phyloP scores from a whole-genome alignment of 1,284 basidiomycete species.

The Tilletia indica region DNA sequence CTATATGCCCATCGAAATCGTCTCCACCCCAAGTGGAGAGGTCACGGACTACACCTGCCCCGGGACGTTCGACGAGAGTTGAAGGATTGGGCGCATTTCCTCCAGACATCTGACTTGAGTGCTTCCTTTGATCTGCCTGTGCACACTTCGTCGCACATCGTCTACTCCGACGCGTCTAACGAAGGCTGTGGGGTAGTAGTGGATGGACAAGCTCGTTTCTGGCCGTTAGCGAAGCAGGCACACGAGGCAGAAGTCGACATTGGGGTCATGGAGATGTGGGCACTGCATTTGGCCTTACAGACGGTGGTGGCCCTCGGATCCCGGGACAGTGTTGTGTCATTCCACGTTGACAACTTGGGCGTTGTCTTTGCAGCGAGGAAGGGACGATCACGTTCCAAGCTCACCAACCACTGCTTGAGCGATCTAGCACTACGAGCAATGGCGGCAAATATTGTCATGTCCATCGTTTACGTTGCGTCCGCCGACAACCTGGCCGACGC shows the following conservation, averaged over 20 bases:
- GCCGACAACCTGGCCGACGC: background rate
- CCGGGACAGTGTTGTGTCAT: background rate
- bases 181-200: background rate
- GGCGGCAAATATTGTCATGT: background rate
- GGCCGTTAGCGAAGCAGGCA: too few species aligned
- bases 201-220: background rate
- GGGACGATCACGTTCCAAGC: background rate
- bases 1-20: background rate
- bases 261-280: conserved; percentile 10
- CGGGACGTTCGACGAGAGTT: background rate
- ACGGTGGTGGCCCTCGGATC: background rate
- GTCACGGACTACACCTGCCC: background rate
- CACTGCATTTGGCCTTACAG: background rate
- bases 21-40: background rate
- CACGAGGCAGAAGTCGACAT: background rate
- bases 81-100: background rate
- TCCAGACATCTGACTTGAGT: background rate
- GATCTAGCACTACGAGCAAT: background rate
- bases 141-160: background rate
- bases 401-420: background rate
- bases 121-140: background rate
- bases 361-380: background rate
- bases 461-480: background rate
- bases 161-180: background rate
- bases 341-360: conserved; percentile 1